A percentile compares a stretch with the other conserved stretches of the same genome.
phyloP scores from a whole-genome alignment of 306 rosid species.

The Gastrolobium bilobum region DNA sequence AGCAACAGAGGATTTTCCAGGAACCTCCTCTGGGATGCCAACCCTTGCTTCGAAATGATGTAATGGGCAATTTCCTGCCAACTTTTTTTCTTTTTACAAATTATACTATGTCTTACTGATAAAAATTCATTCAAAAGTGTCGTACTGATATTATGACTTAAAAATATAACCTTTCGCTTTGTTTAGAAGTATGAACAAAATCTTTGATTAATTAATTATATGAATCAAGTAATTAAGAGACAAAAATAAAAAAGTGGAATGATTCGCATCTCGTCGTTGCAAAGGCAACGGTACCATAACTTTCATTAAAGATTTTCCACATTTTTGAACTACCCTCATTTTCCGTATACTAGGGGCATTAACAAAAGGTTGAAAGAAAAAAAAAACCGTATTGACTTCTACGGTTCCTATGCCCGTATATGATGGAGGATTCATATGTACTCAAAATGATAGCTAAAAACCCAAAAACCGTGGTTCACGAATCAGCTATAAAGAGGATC shows the following conservation, averaged over 20 bases:
- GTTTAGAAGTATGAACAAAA: too few species aligned
- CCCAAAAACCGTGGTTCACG: slow-evolving; percentile 50
- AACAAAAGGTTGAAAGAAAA: neutral
- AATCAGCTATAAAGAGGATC: slow-evolving; percentile 24
- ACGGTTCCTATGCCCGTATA: slow-evolving; percentile 48
- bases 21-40: too few species aligned
- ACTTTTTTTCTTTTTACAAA: too few species aligned
- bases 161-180: too few species aligned
- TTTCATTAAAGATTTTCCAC: neutral
- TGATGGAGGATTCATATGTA: slow-evolving; percentile 42
- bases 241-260: neutral
- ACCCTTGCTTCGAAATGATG: too few species aligned
- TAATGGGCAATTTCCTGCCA: too few species aligned
- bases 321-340: slow-evolving; percentile 6
- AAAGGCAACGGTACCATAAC: neutral
- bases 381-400: slow-evolving; percentile 26
- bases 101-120: too few species aligned
- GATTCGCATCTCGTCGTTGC: neutral
- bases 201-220: too few species aligned
- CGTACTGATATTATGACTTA: too few species aligned
- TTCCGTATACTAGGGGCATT: neutral
- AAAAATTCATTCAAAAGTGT: too few species aligned
- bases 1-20: too few species aligned
- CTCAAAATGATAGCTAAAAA: slow-evolving; percentile 28
- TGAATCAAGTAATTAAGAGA: too few species aligned